Evolutionary conservation across 495 filamentous ascomycete genomes (phyloP).

Genomic region (Symbiotaphrina buchneri): DNA sequence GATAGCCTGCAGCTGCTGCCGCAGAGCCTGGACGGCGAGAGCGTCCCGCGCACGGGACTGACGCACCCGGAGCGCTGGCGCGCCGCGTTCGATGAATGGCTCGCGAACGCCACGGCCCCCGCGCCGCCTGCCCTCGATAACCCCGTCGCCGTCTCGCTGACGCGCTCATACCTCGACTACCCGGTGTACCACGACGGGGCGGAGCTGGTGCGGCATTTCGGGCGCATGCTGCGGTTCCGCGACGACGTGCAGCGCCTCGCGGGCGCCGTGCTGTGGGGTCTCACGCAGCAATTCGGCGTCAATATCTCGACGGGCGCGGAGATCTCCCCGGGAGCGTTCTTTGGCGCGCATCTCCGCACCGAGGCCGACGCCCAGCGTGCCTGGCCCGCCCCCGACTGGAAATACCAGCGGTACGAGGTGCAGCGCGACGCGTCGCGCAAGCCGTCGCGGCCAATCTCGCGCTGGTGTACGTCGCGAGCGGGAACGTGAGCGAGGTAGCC

Average conservation of each 20-base stretch:
- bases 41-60: slow-evolving; percentile 5
- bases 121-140: slow-evolving; percentile 3
- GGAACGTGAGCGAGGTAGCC: no score
- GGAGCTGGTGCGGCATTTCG: slow-evolving; percentile 11
- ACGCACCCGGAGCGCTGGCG: slow-evolving; percentile 6
- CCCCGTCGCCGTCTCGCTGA: slow-evolving; percentile 10
- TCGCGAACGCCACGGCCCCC: no score
- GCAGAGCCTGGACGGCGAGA: slow-evolving; percentile 4
- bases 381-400: no score
- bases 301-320: no score
- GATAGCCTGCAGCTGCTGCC: slow-evolving; percentile 5
- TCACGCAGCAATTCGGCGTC: slow-evolving; percentile 8
- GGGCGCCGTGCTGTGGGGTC: slow-evolving; percentile 11
- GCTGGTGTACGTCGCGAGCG: slow-evolving; percentile 14
- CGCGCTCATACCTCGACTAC: slow-evolving; percentile 16
- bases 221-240: slow-evolving; percentile 11
- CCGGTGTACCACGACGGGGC: slow-evolving; percentile 11
- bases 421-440: no score
- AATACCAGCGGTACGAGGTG: no score
- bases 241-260: slow-evolving; percentile 11
- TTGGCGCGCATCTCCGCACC: slow-evolving; percentile 9
- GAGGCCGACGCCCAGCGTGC: slow-evolving; percentile 7
- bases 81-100: slow-evolving; percentile 6
- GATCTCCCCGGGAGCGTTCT: no score
- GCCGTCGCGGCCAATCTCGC: no score